phyloP scores from a whole-genome alignment of 2,329 filamentous ascomycete genomes.

The Beauveria caledonica region DNA sequence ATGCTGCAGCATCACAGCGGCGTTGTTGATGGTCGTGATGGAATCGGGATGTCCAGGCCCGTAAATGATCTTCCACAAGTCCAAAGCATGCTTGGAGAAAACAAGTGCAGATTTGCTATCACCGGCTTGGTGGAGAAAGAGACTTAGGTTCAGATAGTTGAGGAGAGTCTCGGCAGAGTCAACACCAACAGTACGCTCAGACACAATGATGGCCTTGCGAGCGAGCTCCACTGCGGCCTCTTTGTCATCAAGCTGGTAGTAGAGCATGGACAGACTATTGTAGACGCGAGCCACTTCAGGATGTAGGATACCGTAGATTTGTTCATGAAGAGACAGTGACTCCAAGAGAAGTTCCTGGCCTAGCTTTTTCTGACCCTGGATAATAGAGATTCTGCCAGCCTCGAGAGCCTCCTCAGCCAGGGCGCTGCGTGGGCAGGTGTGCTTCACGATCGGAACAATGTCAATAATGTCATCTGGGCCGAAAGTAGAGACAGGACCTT shows the following conservation, averaged over 20 bases:
- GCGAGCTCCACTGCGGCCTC: slow-evolving; percentile 90
- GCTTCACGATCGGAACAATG: slow-evolving; percentile 89
- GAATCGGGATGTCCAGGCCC: slow-evolving; percentile 90
- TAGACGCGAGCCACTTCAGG: slow-evolving; percentile 94
- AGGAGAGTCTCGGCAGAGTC: slow-evolving; percentile 91
- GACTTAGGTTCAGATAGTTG: slow-evolving; percentile 88
- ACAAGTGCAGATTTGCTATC: slow-evolving; percentile 82
- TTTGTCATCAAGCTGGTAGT: slow-evolving; percentile 97
- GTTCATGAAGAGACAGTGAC: slow-evolving; percentile 90
- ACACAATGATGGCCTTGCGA: slow-evolving; percentile 92
- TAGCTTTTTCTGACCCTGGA: slow-evolving; percentile 90
- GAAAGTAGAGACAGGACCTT: slow-evolving; percentile 47
- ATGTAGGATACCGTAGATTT: slow-evolving; percentile 96
- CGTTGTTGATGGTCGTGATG: slow-evolving; percentile 98
- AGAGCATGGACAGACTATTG: slow-evolving; percentile 89
- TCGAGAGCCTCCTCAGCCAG: slow-evolving; percentile 94
- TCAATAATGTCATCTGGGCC: slow-evolving; percentile 80
- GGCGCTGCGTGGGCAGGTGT: slow-evolving; percentile 81
- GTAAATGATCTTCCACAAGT: slow-evolving; percentile 96
- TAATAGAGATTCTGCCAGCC: slow-evolving; percentile 89
- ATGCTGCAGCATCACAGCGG: slow-evolving; percentile 94
- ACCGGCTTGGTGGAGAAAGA: slow-evolving; percentile 87
- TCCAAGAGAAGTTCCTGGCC: slow-evolving; percentile 95
- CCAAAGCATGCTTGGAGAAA: slow-evolving; percentile 86
- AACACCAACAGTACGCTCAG: slow-evolving; percentile 86